Percentiles rank a stretch among this genome's conserved stretches.
These are phyloP conservation scores for Favolaschia claudopus DNA, from an alignment of 768 basidiomycete genomes.

Conservation along the genomic window DNA sequence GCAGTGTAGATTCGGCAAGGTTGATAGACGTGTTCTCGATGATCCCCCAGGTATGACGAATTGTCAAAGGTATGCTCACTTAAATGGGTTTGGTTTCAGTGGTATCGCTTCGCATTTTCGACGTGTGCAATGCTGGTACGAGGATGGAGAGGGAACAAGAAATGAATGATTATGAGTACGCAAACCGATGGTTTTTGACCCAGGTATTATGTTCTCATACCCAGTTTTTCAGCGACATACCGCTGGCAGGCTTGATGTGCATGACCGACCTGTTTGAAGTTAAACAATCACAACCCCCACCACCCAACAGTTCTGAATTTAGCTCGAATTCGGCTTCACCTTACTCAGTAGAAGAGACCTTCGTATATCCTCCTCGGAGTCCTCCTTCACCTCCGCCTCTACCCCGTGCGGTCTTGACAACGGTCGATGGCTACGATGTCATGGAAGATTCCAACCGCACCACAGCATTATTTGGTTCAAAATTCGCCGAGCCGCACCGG, in stretches of 20 bases:
- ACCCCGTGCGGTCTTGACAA: too few species aligned
- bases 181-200: slow-evolving; percentile 12
- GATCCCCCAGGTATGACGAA: slow-evolving; percentile 58
- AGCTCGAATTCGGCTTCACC: too few species aligned
- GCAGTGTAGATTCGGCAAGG: slow-evolving; percentile 57
- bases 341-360: too few species aligned
- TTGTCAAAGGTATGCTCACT: slow-evolving; percentile 28
- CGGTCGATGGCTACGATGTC: too few species aligned
- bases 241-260: slow-evolving; percentile 69
- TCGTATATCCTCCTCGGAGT: too few species aligned
- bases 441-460: too few species aligned
- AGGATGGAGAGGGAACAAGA: slow-evolving; percentile 54
- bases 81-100: slow-evolving; percentile 11
- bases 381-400: too few species aligned
- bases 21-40: slow-evolving; percentile 73
- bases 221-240: slow-evolving; percentile 51
- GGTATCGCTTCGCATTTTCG: slow-evolving; percentile 58
- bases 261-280: slow-evolving; percentile 68
- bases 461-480: too few species aligned
- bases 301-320: neutral
- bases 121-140: slow-evolving; percentile 50
- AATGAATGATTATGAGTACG: slow-evolving; percentile 58
- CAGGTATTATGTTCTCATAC: slow-evolving; percentile 11
- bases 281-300: neutral
- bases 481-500: too few species aligned